Evolutionary conservation across 164 flowering plant genomes (phyloP).

Genomic region (Berberis vulgaris): DNA sequence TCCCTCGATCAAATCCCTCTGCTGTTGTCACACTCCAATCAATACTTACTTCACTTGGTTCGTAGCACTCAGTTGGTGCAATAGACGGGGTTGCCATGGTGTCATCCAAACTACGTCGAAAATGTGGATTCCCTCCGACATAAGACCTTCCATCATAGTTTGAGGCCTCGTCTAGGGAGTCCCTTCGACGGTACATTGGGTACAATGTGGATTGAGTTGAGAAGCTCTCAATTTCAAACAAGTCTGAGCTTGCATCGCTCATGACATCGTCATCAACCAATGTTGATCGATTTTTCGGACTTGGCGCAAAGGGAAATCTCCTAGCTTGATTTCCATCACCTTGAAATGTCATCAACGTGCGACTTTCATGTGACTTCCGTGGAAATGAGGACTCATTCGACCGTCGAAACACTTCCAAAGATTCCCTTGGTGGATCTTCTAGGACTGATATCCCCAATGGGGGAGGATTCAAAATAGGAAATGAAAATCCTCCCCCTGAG

Average conservation of each 20-base stretch:
- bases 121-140: background rate
- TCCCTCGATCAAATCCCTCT: slow-evolving; percentile 59
- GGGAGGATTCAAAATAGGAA: slow-evolving; percentile 34
- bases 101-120: slow-evolving; percentile 36
- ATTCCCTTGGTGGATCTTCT: slow-evolving; percentile 42
- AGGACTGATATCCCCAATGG: background rate
- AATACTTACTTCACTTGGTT: slow-evolving; percentile 85
- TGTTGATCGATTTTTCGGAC: slow-evolving; percentile 19
- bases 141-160: slow-evolving; percentile 12
- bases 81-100: slow-evolving; percentile 25
- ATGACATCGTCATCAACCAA: slow-evolving; percentile 43
- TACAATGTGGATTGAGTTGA: slow-evolving; percentile 43
- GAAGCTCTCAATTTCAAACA: slow-evolving; percentile 92
- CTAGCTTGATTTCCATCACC: no score
- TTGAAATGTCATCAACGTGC: background rate
- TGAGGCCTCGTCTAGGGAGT: slow-evolving; percentile 46
- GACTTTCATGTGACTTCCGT: slow-evolving; percentile 4
- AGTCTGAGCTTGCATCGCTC: slow-evolving; percentile 86
- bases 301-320: slow-evolving; percentile 23
- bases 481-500: slow-evolving; percentile 33
- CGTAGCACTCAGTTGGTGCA: slow-evolving; percentile 55
- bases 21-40: slow-evolving; percentile 95
- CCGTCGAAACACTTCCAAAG: slow-evolving; percentile 48
- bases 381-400: slow-evolving; percentile 9
- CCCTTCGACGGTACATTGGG: slow-evolving; percentile 35